phyloP scores from a whole-genome alignment of 2,329 filamentous ascomycete genomes.

The Hypoxylon sp. region DNA sequence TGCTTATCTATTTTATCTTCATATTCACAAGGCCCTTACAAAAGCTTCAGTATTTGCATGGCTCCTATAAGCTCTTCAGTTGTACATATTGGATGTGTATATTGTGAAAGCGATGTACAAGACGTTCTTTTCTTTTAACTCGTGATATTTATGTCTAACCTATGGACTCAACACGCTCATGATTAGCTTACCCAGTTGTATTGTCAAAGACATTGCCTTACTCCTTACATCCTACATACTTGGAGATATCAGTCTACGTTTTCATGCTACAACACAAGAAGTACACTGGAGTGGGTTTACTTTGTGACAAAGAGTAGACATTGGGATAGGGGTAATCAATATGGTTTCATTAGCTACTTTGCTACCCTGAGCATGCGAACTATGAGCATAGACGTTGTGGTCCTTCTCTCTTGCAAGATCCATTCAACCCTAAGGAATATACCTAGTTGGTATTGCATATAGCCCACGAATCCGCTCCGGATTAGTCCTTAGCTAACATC shows the following conservation, averaged over 20 bases:
- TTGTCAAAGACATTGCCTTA: background rate
- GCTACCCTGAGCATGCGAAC: background rate
- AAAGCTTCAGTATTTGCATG: background rate
- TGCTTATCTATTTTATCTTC: background rate
- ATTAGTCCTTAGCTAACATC: background rate
- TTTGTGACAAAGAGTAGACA: background rate
- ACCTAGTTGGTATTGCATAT: constrained; percentile 1
- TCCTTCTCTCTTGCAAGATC: background rate
- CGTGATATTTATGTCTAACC: background rate
- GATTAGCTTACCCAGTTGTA: background rate
- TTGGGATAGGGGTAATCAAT: background rate
- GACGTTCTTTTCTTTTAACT: background rate
- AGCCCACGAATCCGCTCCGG: background rate
- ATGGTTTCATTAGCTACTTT: background rate
- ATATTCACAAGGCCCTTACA: background rate
- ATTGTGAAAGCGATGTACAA: background rate
- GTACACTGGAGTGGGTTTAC: no score
- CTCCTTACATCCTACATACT: background rate
- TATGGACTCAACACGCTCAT: background rate
- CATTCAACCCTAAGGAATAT: no score
- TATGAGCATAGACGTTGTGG: background rate
- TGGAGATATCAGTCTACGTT: background rate
- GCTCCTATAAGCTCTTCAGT: background rate
- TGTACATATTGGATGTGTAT: background rate
- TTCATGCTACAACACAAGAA: background rate